Evolutionary conservation across 108 stramenopile genomes (phyloP).

Genomic region (Discostella stelligeroides): DNA sequence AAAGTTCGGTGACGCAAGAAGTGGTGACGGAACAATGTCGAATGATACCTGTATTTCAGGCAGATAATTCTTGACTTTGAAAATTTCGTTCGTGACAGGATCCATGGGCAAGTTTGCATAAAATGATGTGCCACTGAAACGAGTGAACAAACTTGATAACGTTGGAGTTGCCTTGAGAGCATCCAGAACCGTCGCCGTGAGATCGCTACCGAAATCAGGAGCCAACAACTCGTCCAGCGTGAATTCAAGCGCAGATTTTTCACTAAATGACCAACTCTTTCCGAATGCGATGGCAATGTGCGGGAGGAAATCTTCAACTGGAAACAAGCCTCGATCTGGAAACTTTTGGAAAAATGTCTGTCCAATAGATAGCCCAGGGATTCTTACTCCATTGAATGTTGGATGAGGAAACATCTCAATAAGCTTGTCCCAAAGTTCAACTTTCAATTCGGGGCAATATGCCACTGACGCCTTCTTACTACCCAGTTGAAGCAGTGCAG

Average conservation of each 20-base stretch:
- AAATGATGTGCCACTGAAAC: background rate
- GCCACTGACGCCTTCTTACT: slow-evolving; percentile 20
- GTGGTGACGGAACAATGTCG: slow-evolving; percentile 10
- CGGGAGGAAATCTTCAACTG: slow-evolving; percentile 26
- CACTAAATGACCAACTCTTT: background rate
- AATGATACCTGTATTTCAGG: slow-evolving; percentile 19
- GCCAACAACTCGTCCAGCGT: slow-evolving; percentile 18
- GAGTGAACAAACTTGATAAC: background rate
- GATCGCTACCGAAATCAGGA: slow-evolving; percentile 4
- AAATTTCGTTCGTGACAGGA: slow-evolving; percentile 15
- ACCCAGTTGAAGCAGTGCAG: slow-evolving; percentile 27
- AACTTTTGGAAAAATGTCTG: slow-evolving; percentile 12
- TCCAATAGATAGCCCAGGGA: slow-evolving; percentile 19
- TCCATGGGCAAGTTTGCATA: slow-evolving; percentile 15
- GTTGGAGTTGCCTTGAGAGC: slow-evolving; percentile 6
- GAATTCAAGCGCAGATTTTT: background rate
- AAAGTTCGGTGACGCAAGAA: slow-evolving; percentile 24
- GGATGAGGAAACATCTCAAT: slow-evolving; percentile 9
- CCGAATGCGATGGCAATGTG: slow-evolving; percentile 35
- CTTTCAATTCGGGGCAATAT: slow-evolving; percentile 20
- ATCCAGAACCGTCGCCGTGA: background rate
- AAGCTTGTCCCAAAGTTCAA: slow-evolving; percentile 22
- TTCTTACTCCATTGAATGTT: slow-evolving; percentile 16
- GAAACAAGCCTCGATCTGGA: background rate
- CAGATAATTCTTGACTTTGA: slow-evolving; percentile 31